Base-by-base conservation (phyloP, 306 rosid genomes). In the Quercus dentata region DNA sequence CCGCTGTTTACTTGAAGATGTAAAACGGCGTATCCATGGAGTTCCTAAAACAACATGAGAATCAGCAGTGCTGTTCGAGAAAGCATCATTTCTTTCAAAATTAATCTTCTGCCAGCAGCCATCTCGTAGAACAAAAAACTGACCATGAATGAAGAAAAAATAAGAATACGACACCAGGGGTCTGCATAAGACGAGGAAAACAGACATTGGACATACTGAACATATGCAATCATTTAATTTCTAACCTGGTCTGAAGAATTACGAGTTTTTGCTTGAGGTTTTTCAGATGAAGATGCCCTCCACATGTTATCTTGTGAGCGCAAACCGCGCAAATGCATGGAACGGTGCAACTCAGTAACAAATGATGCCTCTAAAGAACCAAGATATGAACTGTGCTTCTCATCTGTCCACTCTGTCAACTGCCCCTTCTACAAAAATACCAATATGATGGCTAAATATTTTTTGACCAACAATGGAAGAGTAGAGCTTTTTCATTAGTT, bases 301-400 rank as follows among this genome's bases (percentile, higher is more conserved):
- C 69, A 63, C 15, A 56, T 54, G 44, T 81, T 83, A 82, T 78
- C 82, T 73, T 84, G 86, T 46, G 77, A 73, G 62, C 78, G 44
- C 84, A 68, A 74, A 76, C 81, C 80, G 58, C 76, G 82, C 77
- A 85, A 81, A 31, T 0, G 71, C 74, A 86, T 77, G 65, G 90
- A 86, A 49, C 7, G 81, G 72, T 88, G 87, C 85, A 94, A 82
- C 54, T 87, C 84, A 59, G 88, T 86, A 69, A 92, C 91, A 82
- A 94, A 94, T 55, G 99, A 91, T 64, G 97, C 86, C 82, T 94
- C 95, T 79, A 94, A 84, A 69, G 92, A 90, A 78, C 81, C 83
- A 83, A 94, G 82, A 85, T 91, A 94, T 85, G 27, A 83, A 21
- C 83, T 83, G 69, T 94, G 99, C 84, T 82, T 82, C 83, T 94